Conservation (phyloP, 495 filamentous ascomycete genomes). For the Amorphotheca resinae region DNA sequence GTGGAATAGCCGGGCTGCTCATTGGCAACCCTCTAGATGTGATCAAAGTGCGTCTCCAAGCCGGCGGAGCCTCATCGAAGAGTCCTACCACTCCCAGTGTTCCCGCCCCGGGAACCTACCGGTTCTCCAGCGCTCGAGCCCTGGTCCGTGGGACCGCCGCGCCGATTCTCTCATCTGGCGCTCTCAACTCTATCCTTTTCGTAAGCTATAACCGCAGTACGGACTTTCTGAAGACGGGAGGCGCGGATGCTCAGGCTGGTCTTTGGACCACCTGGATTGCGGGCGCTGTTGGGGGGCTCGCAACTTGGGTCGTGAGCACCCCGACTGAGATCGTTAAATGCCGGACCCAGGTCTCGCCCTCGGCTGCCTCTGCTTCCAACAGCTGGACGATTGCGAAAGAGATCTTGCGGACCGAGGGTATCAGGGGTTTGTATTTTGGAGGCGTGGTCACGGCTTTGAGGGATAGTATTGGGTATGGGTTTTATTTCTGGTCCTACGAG, state of each 20-base stretch:
- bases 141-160: constrained; percentile 53
- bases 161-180: constrained; percentile 77
- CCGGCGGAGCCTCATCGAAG: constrained; percentile 28
- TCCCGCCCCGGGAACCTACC: constrained; percentile 5
- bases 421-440: constrained; percentile 63
- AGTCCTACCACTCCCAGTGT: constrained; percentile 10
- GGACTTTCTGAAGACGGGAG: constrained; percentile 18
- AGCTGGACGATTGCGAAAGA: constrained; percentile 47
- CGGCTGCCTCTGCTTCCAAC: constrained; percentile 26
- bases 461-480: constrained; percentile 81
- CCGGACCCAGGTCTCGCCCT: constrained; percentile 49
- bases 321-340: constrained; percentile 86
- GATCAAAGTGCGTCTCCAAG: constrained; percentile 73
- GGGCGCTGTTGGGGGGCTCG: constrained; percentile 64
- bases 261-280: constrained; percentile 56
- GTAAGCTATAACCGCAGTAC: constrained; percentile 66
- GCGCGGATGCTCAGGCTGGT: constrained; percentile 17
- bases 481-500: constrained; percentile 89
- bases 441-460: constrained; percentile 66
- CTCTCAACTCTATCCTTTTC: constrained; percentile 80
- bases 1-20: constrained; percentile 68
- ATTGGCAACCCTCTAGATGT: constrained; percentile 83
- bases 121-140: constrained; percentile 24
- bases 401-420: constrained; percentile 46
- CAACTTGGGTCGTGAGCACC: constrained; percentile 67